A percentile compares a stretch with the other conserved stretches of the same genome.
Conservation (phyloP, 176 grass and related monocot species). For the Carex pumila region DNA sequence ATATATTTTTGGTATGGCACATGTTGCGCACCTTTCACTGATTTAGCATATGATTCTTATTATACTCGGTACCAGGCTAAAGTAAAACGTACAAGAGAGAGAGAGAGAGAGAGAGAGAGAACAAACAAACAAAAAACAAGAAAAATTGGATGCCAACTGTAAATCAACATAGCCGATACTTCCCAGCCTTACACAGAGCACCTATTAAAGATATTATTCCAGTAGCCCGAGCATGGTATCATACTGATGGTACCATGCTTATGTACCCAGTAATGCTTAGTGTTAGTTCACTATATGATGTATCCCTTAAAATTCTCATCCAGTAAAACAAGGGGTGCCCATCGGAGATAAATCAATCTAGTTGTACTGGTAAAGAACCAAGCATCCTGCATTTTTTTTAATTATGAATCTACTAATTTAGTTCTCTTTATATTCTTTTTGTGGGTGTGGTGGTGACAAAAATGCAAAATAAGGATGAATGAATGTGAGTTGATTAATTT, state of each 20-base stretch:
- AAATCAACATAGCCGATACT: neutral
- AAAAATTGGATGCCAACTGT: neutral
- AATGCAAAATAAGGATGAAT: neutral
- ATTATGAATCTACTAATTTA: neutral
- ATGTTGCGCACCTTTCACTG: neutral
- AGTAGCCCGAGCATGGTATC: neutral
- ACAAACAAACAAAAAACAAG: neutral
- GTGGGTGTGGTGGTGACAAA: neutral
- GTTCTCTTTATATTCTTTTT: neutral
- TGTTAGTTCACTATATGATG: neutral
- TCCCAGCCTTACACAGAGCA: too few species aligned
- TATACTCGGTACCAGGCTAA: neutral
- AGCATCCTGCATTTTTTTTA: neutral
- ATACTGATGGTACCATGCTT: neutral
- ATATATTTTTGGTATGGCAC: neutral
- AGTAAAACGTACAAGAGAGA: neutral
- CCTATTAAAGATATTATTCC: too few species aligned
- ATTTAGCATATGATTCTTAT: neutral
- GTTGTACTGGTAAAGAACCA: neutral
- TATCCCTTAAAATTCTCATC: neutral
- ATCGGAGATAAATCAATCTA: neutral
- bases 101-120: neutral
- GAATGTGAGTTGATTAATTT: neutral
- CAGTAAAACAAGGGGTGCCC: neutral
- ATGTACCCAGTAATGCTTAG: neutral